Base-by-base conservation (phyloP, 768 basidiomycete species). In the Xerocomus spinulosus region DNA sequence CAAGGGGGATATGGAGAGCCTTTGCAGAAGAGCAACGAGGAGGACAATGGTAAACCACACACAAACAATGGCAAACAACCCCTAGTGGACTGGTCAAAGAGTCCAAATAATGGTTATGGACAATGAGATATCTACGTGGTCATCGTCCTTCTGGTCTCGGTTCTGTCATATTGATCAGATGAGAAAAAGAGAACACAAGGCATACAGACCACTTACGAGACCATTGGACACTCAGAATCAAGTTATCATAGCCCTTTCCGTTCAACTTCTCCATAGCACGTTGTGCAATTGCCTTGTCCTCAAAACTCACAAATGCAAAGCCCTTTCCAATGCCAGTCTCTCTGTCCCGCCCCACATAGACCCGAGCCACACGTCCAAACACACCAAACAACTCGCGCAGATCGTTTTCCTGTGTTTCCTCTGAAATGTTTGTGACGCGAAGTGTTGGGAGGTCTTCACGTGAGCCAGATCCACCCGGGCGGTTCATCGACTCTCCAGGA, bases 231-330 rank as follows among this genome's bases (percentile, higher is more conserved):
- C 72, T 81, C 55, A 85, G 62, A 54, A 97, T 97, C 51, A 97
- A 71, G 63, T 90, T 94, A 67, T 94, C 92, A 60, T 95, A 97
- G 18, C 92, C 93, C 59, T 80, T 80, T 21, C 94, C 95, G 60
- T 97, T 77, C 55, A 93, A 83, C 69, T 92, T 95, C 60, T 89
- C 83, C 73, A 96, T 85, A 35, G 96, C 96, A 62, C 74, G 78
- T 69, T 95, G 89, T 17, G 91, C 96, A 44, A 75, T 72, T 10
- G 78, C 73, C 62, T 77, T 75, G 14, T 85, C 85, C 63, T 98
- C 95, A 60, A 96, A 99, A 66, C 87, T 91, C 46, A 99, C 94
- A 58, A 98, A 98, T 14, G 94, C 95, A 66, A 95, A 96, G 41
- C 95, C 95, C 69, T 95, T 96, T 48, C 93, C 93, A 18, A 87